A percentile compares a stretch with the other conserved stretches of the same genome.
Evolutionary conservation across 805 yeast genomes (phyloP).

Genomic region (Pichia nanzhaoensis): DNA sequence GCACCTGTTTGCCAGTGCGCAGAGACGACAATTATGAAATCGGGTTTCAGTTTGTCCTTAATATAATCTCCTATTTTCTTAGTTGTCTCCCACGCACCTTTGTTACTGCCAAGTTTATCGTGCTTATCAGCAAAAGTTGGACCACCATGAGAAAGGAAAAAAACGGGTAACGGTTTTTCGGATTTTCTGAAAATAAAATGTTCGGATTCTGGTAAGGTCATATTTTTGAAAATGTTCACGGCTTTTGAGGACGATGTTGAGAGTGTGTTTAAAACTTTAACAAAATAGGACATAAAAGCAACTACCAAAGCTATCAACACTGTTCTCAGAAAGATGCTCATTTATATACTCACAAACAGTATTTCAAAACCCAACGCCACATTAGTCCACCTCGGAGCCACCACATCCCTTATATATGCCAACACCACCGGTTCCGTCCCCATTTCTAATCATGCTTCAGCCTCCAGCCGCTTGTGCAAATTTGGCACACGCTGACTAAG

Average conservation of each 20-base stretch:
- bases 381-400: too few relatives aligned
- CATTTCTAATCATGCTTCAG: too few relatives aligned
- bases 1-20: conserved; percentile 69
- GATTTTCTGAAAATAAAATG: conserved; percentile 18
- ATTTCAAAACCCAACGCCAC: too few relatives aligned
- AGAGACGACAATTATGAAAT: conserved; percentile 57
- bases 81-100: conserved; percentile 53
- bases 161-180: conserved; percentile 42
- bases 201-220: conserved; percentile 15
- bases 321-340: conserved; percentile 8
- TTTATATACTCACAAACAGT: too few relatives aligned
- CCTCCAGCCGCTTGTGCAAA: background rate
- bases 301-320: conserved; percentile 9
- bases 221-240: conserved; percentile 8
- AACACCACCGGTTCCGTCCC: too few relatives aligned
- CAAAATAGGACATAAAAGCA: conserved; percentile 16
- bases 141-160: conserved; percentile 77
- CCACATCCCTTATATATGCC: too few relatives aligned
- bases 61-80: conserved; percentile 46
- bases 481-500: background rate
- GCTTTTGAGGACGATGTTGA: conserved; percentile 4
- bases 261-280: conserved; percentile 8
- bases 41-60: conserved; percentile 47
- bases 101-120: conserved; percentile 42
- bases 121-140: conserved; percentile 64